phyloP scores from a whole-genome alignment of 768 basidiomycete species.

The Dentipellis sp. region DNA sequence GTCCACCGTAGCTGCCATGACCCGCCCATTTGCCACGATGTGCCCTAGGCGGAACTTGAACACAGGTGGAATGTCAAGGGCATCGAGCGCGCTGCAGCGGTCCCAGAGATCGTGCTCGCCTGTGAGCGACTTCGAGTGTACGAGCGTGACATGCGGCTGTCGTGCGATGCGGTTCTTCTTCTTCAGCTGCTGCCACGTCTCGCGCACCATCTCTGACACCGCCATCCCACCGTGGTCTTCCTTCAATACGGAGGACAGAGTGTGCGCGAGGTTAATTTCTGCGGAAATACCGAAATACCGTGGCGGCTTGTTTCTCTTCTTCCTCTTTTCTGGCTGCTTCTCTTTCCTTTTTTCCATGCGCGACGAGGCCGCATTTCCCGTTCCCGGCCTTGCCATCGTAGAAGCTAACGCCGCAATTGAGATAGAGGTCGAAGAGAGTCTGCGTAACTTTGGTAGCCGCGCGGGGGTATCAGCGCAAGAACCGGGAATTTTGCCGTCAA shows the following conservation, averaged over 20 bases:
- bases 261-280: conserved; percentile 51
- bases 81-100: conserved; percentile 36
- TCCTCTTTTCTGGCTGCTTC: no score
- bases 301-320: no score
- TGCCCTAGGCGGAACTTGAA: conserved; percentile 54
- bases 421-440: no score
- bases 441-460: no score
- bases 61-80: conserved; percentile 31
- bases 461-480: no score
- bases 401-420: no score
- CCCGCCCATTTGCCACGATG: conserved; percentile 66
- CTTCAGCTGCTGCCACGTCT: conserved; percentile 43
- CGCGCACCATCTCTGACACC: conserved; percentile 20
- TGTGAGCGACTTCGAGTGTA: conserved; percentile 50
- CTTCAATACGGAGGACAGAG: conserved; percentile 38
- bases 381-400: no score
- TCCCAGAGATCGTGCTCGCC: conserved; percentile 35
- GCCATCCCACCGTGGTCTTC: conserved; percentile 14
- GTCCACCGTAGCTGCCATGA: conserved; percentile 75
- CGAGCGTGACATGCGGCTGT: conserved; percentile 81
- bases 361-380: no score
- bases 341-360: no score
- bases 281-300: conserved; percentile 77
- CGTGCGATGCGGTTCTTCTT: conserved; percentile 35
- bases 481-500: no score